Evolutionary conservation across 805 yeast genomes (phyloP).

Genomic region (Yarrowia yakushimensis): DNA sequence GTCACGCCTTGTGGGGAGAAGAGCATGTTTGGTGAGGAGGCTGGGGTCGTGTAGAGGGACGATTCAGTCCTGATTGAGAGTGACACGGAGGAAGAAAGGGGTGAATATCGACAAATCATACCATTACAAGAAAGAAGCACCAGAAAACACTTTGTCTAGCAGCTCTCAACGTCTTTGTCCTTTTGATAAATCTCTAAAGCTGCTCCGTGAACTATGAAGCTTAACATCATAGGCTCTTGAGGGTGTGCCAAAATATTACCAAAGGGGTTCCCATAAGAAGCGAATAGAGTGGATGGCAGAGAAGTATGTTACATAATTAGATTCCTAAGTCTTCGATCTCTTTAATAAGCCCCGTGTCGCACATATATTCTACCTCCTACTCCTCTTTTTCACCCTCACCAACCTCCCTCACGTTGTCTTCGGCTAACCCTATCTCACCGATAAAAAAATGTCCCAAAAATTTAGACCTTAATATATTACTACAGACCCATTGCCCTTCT

Average conservation of each 20-base stretch:
- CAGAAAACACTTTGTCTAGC: not conserved
- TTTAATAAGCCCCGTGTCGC: not conserved
- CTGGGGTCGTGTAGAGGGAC: not conserved
- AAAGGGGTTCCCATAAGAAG: not conserved
- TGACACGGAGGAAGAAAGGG: not conserved
- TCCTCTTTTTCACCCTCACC: not conserved
- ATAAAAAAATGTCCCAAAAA: conserved; percentile 24
- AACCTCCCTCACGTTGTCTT: not conserved
- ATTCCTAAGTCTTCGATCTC: not conserved
- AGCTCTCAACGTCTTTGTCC: conserved; percentile 8
- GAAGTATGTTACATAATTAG: not conserved
- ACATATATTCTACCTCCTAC: not conserved
- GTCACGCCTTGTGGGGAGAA: conserved; percentile 13
- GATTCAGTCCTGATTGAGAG: not conserved
- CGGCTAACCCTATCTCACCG: conserved; percentile 15
- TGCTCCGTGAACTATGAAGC: conserved; percentile 19
- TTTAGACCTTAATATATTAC: conserved; percentile 16
- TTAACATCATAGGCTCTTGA: conserved; percentile 2
- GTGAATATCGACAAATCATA: not conserved
- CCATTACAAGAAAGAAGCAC: not conserved
- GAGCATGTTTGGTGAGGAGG: not conserved
- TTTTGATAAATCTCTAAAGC: conserved; percentile 9
- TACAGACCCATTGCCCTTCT: not conserved
- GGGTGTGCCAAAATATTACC: not conserved
- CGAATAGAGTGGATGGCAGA: not conserved